Evolutionary conservation across 2,329 filamentous ascomycete genomes (phyloP), one percentile per base, ranked within the genome.

Genomic region (Leptosphaerulina australis): DNA sequence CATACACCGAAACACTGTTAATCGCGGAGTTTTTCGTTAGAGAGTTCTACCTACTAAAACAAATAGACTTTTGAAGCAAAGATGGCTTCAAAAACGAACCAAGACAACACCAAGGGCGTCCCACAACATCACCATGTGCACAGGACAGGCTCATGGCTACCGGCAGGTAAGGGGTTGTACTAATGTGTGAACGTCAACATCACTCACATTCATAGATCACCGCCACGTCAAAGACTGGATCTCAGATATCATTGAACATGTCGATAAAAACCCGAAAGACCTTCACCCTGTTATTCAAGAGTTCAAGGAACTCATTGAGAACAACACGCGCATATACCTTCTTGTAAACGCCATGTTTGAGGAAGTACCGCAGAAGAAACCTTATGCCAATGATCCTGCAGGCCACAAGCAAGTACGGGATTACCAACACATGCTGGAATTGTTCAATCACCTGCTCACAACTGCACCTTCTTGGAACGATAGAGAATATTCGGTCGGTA

Each of bases 311-410:
- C 73, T 89, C 18, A 89, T 90, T 55, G 86, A 90, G 67, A 69
- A 69, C 21, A 84, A 84, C 56, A 74, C 85, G 1, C 79, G 84
- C 17, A 74, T 90, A 20, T 86, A 83, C 74, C 85, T 89, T 79
- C 83, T 85, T 67, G 83, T 88, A 63, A 75, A 76, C 18, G 76
- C 80, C 55, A 90, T 90, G 87, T 90, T 87, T 71, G 76, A 82
- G 22, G 83, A 90, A 71, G 76, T 89, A 15, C 86, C 87, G 0
- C 65, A 68, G 24, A 84, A 83, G 68, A 73, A 78, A 14, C 81
- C 82, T 0, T 90, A 90, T 70, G 66, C 70, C 50, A 76, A 74
- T 5, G 86, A 88, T 53, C 85, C 86, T 0, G 83, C 81, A 1
- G 86, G 85, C 1, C 76, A 79, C 44, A 78, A 75, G 25, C 84